Conservation (phyloP, 2,329 filamentous ascomycete species). For the Aspergillus transmontanensis region DNA sequence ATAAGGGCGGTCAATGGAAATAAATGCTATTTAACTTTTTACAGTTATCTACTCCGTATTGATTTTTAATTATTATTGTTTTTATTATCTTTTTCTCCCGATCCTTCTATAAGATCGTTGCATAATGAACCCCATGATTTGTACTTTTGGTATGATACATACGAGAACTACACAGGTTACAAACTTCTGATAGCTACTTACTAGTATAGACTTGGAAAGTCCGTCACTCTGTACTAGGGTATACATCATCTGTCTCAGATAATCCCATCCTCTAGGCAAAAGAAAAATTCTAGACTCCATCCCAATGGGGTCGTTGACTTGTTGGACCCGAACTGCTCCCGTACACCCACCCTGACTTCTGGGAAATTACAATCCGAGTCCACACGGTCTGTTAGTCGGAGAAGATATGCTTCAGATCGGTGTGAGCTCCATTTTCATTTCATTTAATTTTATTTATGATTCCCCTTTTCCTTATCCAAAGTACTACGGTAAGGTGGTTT, state of each 20-base stretch:
- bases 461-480: not conserved
- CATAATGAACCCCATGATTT: not conserved
- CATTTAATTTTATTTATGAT: not conserved
- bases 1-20: constrained; percentile 11
- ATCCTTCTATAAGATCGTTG: not conserved
- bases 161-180: not conserved
- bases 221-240: not conserved
- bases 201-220: not conserved
- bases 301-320: not conserved
- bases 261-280: constrained; percentile 6
- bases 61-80: not conserved
- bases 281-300: constrained; percentile 15
- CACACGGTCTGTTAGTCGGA: constrained; percentile 2
- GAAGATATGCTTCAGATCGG: not conserved
- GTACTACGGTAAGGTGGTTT: not conserved
- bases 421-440: not conserved
- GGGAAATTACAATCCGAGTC: not conserved
- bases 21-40: not conserved
- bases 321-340: constrained; percentile 2
- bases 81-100: not conserved
- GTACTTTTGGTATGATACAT: not conserved
- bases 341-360: not conserved
- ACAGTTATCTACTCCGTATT: not conserved
- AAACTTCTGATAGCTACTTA: not conserved
- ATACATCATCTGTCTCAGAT: constrained; percentile 21